phyloP scores from a whole-genome alignment of 106 monocot genomes.

The Dioscorea zingiberensis region DNA sequence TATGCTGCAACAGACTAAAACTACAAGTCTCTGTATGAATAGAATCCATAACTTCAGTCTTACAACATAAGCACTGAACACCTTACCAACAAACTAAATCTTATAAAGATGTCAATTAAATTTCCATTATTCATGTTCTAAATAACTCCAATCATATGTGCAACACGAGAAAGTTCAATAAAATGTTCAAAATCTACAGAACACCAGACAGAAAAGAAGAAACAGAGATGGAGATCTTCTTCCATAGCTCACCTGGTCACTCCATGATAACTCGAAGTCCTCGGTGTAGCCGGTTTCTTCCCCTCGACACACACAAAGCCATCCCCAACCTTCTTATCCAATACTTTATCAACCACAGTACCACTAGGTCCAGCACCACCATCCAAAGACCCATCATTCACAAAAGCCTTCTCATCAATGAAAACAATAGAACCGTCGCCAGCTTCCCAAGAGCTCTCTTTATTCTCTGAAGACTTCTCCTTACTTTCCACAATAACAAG shows the following conservation, averaged over 20 bases:
- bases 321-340: background rate
- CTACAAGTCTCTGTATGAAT: too few relatives aligned
- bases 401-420: background rate
- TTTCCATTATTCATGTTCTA: too few relatives aligned
- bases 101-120: too few relatives aligned
- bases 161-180: too few relatives aligned
- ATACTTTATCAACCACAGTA: background rate
- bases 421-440: background rate
- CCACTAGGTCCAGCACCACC: background rate
- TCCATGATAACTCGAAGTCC: slow-evolving; percentile 9
- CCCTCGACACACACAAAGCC: background rate
- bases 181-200: too few relatives aligned
- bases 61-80: too few relatives aligned
- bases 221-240: too few relatives aligned
- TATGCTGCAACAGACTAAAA: too few relatives aligned
- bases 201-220: too few relatives aligned
- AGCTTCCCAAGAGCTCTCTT: background rate
- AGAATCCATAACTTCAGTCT: too few relatives aligned
- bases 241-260: slow-evolving; percentile 10
- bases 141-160: too few relatives aligned
- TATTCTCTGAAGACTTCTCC: background rate
- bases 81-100: too few relatives aligned
- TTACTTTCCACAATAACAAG: background rate
- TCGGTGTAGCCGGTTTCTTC: background rate
- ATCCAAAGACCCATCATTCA: background rate